Percentiles rank a stretch among this genome's conserved stretches.
Evolutionary conservation across 306 rosid species (phyloP).

Genomic region (Vicia faba): DNA sequence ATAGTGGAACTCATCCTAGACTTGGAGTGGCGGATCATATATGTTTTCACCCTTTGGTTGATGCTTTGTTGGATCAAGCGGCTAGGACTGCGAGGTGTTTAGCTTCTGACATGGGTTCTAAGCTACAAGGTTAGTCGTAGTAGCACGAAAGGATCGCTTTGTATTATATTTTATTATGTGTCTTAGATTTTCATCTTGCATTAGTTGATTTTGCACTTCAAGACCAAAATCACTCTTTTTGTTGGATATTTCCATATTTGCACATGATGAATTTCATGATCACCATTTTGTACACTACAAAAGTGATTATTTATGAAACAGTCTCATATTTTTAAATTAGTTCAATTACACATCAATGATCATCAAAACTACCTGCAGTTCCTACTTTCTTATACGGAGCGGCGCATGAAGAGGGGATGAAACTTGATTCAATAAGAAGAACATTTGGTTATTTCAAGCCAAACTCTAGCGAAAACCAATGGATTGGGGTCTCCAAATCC

Average conservation of each 20-base stretch:
- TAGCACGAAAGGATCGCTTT: not conserved
- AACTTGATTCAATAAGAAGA: conserved; percentile 75
- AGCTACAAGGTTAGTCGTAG: conserved; percentile 77
- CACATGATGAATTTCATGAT: no score
- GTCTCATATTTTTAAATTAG: conserved; percentile 9
- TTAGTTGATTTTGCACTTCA: not conserved
- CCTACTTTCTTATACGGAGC: conserved; percentile 86
- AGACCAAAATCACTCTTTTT: not conserved
- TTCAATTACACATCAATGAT: conserved; percentile 31
- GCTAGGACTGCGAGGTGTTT: conserved; percentile 63
- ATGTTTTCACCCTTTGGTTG: conserved; percentile 77
- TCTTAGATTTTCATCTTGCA: not conserved
- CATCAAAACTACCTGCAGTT: conserved; percentile 52
- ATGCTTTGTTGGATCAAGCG: conserved; percentile 65
- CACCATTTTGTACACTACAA: not conserved
- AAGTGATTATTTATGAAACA: conserved; percentile 27
- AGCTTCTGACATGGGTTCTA: conserved; percentile 60
- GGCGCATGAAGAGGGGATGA: conserved; percentile 73
- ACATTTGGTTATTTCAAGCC: conserved; percentile 83
- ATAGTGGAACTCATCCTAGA: conserved; percentile 85
- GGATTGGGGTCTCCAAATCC: conserved; percentile 63
- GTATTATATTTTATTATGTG: not conserved
- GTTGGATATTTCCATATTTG: not conserved
- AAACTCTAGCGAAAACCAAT: conserved; percentile 57
- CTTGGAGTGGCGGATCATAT: conserved; percentile 89